Evolutionary conservation across 495 filamentous ascomycete genomes (phyloP).

Genomic region (Talaromyces borbonicus): DNA sequence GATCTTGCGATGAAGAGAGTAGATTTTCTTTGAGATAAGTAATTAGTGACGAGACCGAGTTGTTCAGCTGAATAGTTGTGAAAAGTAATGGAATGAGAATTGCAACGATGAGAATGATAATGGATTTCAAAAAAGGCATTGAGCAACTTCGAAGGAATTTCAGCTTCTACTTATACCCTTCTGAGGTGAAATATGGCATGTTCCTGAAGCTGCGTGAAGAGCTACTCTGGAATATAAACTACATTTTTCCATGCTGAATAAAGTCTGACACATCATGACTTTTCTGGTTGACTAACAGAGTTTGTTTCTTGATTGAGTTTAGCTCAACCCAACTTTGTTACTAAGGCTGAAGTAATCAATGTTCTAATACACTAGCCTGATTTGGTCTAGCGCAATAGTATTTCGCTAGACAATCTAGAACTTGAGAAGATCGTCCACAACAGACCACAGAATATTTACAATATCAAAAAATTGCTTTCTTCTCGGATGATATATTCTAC

Average conservation of each 20-base stretch:
- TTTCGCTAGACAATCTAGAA: too few species aligned
- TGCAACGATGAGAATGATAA: neutral
- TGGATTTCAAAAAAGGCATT: neutral
- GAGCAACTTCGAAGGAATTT: neutral
- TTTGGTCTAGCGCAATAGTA: too few species aligned
- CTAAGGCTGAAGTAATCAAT: slow-evolving; percentile 7
- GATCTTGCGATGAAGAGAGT: neutral
- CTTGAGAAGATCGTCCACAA: too few species aligned
- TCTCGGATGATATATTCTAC: too few species aligned
- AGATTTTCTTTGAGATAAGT: neutral
- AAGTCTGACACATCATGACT: slow-evolving; percentile 1
- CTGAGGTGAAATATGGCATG: neutral
- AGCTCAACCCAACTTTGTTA: too few species aligned
- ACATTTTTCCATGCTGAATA: neutral
- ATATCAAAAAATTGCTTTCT: neutral
- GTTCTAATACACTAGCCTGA: too few species aligned
- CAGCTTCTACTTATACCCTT: neutral
- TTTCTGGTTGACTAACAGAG: too few species aligned
- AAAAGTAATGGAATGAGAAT: slow-evolving; percentile 1
- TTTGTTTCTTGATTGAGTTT: too few species aligned
- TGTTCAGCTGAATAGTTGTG: neutral
- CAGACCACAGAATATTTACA: neutral
- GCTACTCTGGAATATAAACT: too few species aligned
- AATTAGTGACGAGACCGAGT: neutral
- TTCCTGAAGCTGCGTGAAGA: neutral